Percentiles rank a stretch among this genome's conserved stretches.
Conservation (phyloP, 2,329 filamentous ascomycete genomes). For the Lasiodiplodia sp. region DNA sequence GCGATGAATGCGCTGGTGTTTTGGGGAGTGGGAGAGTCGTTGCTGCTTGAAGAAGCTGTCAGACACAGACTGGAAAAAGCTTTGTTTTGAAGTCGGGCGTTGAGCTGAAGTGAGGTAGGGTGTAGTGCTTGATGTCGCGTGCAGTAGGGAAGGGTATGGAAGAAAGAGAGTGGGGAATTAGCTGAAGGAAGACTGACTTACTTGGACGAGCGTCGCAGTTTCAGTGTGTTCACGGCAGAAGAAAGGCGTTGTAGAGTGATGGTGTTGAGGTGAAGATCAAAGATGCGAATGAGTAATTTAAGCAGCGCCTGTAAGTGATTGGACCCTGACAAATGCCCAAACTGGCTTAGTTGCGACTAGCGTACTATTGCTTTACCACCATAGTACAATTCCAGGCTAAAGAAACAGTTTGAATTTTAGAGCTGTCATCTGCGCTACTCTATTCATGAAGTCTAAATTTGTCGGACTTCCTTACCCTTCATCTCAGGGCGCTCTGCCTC, state of each 20-base stretch:
- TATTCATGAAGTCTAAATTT: slow-evolving; percentile 66
- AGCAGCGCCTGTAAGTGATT: background rate
- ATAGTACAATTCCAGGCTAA: too few species aligned
- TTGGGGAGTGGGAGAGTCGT: background rate
- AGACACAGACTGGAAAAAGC: background rate
- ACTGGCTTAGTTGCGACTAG: background rate
- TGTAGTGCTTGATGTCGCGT: background rate
- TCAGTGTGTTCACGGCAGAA: background rate
- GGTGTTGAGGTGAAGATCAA: background rate
- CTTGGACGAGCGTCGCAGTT: background rate
- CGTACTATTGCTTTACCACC: background rate
- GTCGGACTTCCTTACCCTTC: slow-evolving; percentile 84
- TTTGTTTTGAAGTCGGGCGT: background rate
- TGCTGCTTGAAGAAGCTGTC: background rate
- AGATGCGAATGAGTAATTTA: background rate
- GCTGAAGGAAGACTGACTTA: background rate
- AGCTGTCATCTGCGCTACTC: background rate
- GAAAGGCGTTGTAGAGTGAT: background rate
- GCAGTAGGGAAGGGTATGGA: background rate
- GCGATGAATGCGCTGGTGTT: background rate
- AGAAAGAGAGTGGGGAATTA: background rate
- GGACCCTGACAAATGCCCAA: background rate
- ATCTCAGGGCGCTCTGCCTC: slow-evolving; percentile 91
- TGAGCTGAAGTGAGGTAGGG: background rate
- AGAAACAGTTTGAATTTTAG: background rate